These are phyloP conservation scores for Nidularia pulvinata DNA, from an alignment of 768 basidiomycete species.

Conservation along the genomic window DNA sequence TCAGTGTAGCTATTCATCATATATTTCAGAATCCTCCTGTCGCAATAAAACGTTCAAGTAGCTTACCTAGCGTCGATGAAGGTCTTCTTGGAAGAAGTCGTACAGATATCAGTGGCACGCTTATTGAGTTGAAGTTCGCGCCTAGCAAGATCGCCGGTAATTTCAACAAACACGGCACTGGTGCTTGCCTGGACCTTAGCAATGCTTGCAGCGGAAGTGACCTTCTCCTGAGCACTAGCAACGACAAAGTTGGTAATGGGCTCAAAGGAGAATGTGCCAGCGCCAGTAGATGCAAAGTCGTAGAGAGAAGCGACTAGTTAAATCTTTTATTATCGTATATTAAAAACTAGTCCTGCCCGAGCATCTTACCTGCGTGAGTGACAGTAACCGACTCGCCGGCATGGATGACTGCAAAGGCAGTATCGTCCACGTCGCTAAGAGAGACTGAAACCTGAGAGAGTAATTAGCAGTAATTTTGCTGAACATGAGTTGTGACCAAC, in stretches of 20 bases:
- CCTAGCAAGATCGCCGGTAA: slow-evolving; percentile 29
- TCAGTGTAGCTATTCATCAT: slow-evolving; percentile 27
- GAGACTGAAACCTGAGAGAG: slow-evolving; percentile 28
- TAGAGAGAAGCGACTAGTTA: slow-evolving; percentile 34
- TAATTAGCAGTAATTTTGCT: neutral
- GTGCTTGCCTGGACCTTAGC: slow-evolving; percentile 20
- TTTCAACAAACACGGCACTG: slow-evolving; percentile 25
- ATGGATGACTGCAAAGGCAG: slow-evolving; percentile 33
- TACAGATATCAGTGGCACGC: slow-evolving; percentile 38
- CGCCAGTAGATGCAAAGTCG: slow-evolving; percentile 37
- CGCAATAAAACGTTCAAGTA: neutral
- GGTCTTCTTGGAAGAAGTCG: slow-evolving; percentile 22
- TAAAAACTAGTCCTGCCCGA: too few relatives aligned
- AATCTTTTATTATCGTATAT: neutral
- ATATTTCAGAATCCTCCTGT: neutral
- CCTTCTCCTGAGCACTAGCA: slow-evolving; percentile 12
- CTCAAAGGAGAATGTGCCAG: slow-evolving; percentile 36
- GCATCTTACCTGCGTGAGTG: slow-evolving; percentile 31
- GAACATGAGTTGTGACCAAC: slow-evolving; percentile 12
- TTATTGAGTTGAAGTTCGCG: slow-evolving; percentile 27
- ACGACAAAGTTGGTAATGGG: slow-evolving; percentile 36
- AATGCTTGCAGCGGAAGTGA: slow-evolving; percentile 14
- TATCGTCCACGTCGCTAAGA: slow-evolving; percentile 32
- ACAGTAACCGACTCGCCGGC: slow-evolving; percentile 38
- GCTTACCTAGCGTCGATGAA: slow-evolving; percentile 40